Evolutionary conservation across 1,284 basidiomycete genomes (phyloP).

Genomic region (Microbotryum saponariae): DNA sequence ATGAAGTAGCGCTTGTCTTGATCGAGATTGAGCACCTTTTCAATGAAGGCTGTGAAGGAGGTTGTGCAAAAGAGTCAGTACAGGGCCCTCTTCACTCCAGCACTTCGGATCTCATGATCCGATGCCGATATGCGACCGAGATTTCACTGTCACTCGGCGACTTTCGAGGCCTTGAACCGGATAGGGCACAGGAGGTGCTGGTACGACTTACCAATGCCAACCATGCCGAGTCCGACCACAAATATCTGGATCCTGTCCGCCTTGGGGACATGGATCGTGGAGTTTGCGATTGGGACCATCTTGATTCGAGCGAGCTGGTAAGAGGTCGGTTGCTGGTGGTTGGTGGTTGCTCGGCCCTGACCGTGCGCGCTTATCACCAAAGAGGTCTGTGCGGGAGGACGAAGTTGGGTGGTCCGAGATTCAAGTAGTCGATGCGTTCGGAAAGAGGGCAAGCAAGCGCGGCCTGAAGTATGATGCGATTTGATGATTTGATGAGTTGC

Average conservation of each 20-base stretch:
- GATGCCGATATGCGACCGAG: too few species aligned
- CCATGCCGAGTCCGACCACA: slow-evolving; percentile 62
- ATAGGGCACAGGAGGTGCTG: slow-evolving; percentile 14
- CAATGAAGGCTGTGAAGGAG: slow-evolving; percentile 53
- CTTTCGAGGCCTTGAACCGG: neutral
- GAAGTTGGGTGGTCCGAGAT: too few species aligned
- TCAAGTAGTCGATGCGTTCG: too few species aligned
- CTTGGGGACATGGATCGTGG: neutral
- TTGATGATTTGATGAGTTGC: too few species aligned
- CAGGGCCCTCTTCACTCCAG: slow-evolving; percentile 30
- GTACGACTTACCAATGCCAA: slow-evolving; percentile 51
- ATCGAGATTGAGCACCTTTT: slow-evolving; percentile 56
- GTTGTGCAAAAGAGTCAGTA: slow-evolving; percentile 26
- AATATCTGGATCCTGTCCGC: slow-evolving; percentile 40
- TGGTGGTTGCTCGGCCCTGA: too few species aligned
- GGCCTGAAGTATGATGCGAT: too few species aligned
- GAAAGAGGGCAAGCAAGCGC: too few species aligned
- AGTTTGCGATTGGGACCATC: slow-evolving; percentile 22
- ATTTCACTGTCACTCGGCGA: too few species aligned
- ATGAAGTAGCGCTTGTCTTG: slow-evolving; percentile 49
- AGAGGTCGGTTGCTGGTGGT: too few species aligned
- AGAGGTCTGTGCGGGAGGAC: too few species aligned
- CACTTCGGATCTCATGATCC: slow-evolving; percentile 20
- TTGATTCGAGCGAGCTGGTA: too few species aligned
- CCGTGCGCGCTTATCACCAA: too few species aligned